Conservation (phyloP, 2,329 filamentous ascomycete species). For the Fulvia fulva region DNA sequence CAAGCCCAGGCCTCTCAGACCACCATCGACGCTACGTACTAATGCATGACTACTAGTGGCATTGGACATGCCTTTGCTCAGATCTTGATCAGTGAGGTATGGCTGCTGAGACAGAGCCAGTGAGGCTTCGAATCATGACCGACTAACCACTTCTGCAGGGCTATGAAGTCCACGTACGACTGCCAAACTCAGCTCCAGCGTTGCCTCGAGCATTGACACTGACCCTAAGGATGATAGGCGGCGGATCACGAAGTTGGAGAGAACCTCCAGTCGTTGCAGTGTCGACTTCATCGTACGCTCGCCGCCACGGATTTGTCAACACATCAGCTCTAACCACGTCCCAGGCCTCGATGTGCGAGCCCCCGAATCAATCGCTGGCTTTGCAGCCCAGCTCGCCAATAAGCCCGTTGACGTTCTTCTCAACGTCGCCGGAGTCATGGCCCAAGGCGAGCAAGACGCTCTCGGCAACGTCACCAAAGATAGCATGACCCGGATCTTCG, state of each 20-base stretch:
- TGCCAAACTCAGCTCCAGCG: neutral
- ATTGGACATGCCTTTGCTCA: conserved; percentile 23
- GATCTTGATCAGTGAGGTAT: conserved; percentile 20
- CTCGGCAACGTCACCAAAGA: conserved; percentile 31
- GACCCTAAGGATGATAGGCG: conserved; percentile 9
- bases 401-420: conserved; percentile 37
- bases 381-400: conserved; percentile 30
- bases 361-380: conserved; percentile 33
- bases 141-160: too few relatives aligned
- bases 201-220: neutral
- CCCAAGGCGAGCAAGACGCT: conserved; percentile 31
- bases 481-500: conserved; percentile 37
- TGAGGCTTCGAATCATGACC: too few relatives aligned
- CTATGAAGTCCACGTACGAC: conserved; percentile 22
- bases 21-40: neutral
- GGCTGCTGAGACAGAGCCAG: too few relatives aligned
- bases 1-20: neutral
- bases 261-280: conserved; percentile 31
- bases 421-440: conserved; percentile 39
- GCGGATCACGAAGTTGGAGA: conserved; percentile 26
- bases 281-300: conserved; percentile 26
- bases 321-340: neutral
- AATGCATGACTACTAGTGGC: conserved; percentile 6
- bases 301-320: too few relatives aligned
- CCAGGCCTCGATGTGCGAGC: conserved; percentile 35